phyloP scores from a whole-genome alignment of 2,329 filamentous ascomycete species.

The Aureobasidium subglaciale region DNA sequence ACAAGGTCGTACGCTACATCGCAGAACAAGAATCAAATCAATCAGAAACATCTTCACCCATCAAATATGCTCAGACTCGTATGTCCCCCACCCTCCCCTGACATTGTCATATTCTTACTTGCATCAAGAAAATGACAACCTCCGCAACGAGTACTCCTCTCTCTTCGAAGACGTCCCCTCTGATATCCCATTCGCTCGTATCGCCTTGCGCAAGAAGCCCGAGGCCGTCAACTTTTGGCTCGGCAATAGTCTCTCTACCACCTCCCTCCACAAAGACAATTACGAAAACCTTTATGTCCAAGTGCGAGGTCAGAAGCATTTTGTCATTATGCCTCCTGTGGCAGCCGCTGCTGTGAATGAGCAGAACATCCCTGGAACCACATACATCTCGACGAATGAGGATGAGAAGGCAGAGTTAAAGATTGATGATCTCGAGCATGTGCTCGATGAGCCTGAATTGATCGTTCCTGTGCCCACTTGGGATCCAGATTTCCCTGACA shows the following conservation, averaged over 20 bases:
- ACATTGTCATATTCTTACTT: not conserved
- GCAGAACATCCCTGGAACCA: slow-evolving; percentile 47
- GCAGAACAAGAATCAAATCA: slow-evolving; percentile 49
- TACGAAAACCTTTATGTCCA: slow-evolving; percentile 84
- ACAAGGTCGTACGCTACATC: slow-evolving; percentile 55
- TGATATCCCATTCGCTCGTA: slow-evolving; percentile 61
- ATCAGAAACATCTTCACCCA: slow-evolving; percentile 21
- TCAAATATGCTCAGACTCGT: slow-evolving; percentile 72
- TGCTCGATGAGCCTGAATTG: slow-evolving; percentile 32
- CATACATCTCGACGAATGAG: slow-evolving; percentile 43
- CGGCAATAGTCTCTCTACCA: slow-evolving; percentile 62
- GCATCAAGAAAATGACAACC: slow-evolving; percentile 66
- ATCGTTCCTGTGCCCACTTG: slow-evolving; percentile 63
- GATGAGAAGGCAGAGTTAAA: slow-evolving; percentile 11
- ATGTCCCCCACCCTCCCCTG: slow-evolving; percentile 24
- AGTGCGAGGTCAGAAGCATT: slow-evolving; percentile 64
- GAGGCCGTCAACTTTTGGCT: slow-evolving; percentile 83
- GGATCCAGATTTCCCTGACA: slow-evolving; percentile 59
- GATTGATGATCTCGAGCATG: slow-evolving; percentile 24
- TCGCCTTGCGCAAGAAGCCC: slow-evolving; percentile 58
- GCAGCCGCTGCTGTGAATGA: slow-evolving; percentile 66
- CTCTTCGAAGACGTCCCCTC: slow-evolving; percentile 58
- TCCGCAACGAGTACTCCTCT: slow-evolving; percentile 61
- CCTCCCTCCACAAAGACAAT: slow-evolving; percentile 72
- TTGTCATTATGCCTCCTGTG: slow-evolving; percentile 64